These are phyloP conservation scores for Eimeria necatrix DNA, from an alignment of 169 alveolate species.

Conservation along the genomic window DNA sequence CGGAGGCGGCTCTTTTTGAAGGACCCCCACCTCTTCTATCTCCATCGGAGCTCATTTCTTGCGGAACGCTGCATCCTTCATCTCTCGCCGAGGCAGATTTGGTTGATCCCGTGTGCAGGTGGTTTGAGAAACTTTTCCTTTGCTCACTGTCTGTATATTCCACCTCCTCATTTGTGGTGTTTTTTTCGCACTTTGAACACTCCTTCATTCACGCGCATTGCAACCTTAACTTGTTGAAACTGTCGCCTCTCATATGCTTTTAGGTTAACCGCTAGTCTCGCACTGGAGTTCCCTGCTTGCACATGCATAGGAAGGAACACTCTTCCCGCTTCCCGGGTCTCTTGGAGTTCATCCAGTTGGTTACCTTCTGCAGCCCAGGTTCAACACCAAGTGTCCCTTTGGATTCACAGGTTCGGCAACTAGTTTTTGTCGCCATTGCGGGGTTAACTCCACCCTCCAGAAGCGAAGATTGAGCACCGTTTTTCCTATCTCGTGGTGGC, in stretches of 20 bases:
- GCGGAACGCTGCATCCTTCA: conserved; percentile 7
- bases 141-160: background rate
- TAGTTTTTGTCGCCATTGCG: no score
- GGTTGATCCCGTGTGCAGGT: background rate
- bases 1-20: conserved; percentile 30
- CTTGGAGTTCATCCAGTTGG: no score
- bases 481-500: background rate
- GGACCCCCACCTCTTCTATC: conserved; percentile 36
- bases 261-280: no score
- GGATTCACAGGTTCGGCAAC: no score
- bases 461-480: background rate
- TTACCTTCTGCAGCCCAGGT: no score
- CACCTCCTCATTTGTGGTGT: background rate
- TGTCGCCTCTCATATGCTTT: no score
- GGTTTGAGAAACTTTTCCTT: background rate
- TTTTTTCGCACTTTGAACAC: background rate
- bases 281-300: no score
- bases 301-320: no score
- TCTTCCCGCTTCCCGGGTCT: no score
- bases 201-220: background rate
- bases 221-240: background rate
- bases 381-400: no score
- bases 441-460: no score
- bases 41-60: conserved; percentile 32
- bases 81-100: conserved; percentile 4